Conservation (phyloP, 495 filamentous ascomycete genomes). For the Copromyces sp. region DNA sequence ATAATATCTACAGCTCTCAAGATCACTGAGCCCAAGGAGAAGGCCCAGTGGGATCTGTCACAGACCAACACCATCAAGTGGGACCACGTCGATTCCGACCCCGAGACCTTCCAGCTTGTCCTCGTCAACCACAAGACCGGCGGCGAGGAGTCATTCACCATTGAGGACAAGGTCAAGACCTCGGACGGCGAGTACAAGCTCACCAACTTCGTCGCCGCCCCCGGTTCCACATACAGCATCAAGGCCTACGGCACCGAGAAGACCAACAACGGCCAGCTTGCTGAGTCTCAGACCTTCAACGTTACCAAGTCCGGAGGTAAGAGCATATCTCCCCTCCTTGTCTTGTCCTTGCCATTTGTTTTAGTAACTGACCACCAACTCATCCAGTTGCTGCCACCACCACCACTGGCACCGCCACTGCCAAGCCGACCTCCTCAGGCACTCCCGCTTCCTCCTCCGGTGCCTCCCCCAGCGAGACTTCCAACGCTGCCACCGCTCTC, state of each 20-base stretch:
- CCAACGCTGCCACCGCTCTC: conserved; percentile 3
- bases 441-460: background rate
- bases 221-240: conserved; percentile 13
- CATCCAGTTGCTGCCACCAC: conserved; percentile 7
- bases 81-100: conserved; percentile 9
- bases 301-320: conserved; percentile 17
- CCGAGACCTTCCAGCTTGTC: conserved; percentile 10
- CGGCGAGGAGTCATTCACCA: background rate
- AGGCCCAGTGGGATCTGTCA: conserved; percentile 9
- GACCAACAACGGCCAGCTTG: conserved; percentile 8
- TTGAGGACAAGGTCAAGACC: conserved; percentile 9
- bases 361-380: background rate
- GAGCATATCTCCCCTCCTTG: background rate
- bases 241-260: conserved; percentile 7
- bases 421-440: background rate
- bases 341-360: background rate
- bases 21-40: conserved; percentile 1
- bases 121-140: conserved; percentile 10
- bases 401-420: background rate
- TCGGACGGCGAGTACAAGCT: conserved; percentile 8
- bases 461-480: background rate
- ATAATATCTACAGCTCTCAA: background rate
- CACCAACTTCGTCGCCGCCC: conserved; percentile 10
- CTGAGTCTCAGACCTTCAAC: conserved; percentile 12
- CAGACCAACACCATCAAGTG: conserved; percentile 14